Conservation (phyloP, 108 stramenopile genomes). For the Mayamaea pseudoterrestris region DNA sequence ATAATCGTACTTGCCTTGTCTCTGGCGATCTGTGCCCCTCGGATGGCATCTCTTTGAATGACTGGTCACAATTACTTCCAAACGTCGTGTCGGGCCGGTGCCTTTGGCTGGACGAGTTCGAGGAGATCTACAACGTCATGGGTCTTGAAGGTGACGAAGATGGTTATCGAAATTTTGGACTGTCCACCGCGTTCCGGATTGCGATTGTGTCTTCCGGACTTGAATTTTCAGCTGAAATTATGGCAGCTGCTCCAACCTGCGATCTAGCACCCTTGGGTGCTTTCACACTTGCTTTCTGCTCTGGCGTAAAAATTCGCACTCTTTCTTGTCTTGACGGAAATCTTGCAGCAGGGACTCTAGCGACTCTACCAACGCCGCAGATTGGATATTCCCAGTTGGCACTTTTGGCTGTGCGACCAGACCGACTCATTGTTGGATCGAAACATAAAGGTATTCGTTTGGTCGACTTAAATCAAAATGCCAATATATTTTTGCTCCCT, state of each 20-base stretch:
- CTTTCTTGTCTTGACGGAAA: conserved; percentile 41
- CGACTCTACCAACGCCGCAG: conserved; percentile 31
- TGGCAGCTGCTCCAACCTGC: conserved; percentile 13
- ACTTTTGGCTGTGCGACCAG: conserved; percentile 55
- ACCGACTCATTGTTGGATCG: conserved; percentile 42
- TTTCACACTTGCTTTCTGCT: conserved; percentile 57
- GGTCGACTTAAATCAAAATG: conserved; percentile 36
- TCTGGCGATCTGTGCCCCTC: conserved; percentile 24
- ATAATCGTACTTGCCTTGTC: conserved; percentile 34
- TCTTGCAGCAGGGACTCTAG: conserved; percentile 38
- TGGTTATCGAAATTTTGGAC: conserved; percentile 33
- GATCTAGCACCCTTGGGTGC: conserved; percentile 61
- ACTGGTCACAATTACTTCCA: conserved; percentile 21
- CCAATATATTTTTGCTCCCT: conserved; percentile 36
- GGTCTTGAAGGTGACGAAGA: conserved; percentile 42
- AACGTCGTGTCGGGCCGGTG: conserved; percentile 15
- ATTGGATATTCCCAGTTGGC: conserved; percentile 18
- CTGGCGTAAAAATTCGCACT: conserved; percentile 40
- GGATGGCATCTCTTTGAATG: conserved; percentile 8
- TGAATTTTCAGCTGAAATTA: conserved; percentile 30
- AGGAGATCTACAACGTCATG: conserved; percentile 37
- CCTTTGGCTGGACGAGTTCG: conserved; percentile 45
- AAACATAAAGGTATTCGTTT: conserved; percentile 31
- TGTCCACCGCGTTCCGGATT: conserved; percentile 53
- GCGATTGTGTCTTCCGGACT: conserved; percentile 46